Evolutionary conservation across 495 filamentous ascomycete species (phyloP).

Genomic region (Bathelium albidoporum): DNA sequence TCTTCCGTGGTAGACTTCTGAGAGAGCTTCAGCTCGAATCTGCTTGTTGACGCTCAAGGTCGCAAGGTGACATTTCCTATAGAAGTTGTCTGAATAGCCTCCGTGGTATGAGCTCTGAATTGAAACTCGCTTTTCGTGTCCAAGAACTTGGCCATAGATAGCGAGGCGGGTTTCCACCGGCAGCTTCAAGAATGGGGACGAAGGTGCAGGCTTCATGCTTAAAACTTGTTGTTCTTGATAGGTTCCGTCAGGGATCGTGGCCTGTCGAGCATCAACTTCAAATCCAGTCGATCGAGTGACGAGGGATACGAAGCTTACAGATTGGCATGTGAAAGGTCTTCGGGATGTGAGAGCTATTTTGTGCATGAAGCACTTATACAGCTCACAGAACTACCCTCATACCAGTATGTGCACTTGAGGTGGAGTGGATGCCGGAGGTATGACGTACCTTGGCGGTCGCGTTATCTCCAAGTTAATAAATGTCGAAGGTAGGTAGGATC

Average conservation of each 20-base stretch:
- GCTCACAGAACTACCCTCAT: not conserved
- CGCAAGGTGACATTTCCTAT: slow-evolving; percentile 28
- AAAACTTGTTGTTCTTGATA: not conserved
- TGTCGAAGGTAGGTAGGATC: too few relatives aligned
- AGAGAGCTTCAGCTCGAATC: slow-evolving; percentile 40
- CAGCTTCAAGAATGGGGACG: slow-evolving; percentile 29
- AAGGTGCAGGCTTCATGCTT: not conserved
- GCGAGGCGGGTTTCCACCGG: slow-evolving; percentile 35
- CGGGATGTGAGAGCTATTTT: not conserved
- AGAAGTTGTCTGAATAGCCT: slow-evolving; percentile 25
- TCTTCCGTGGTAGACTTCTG: slow-evolving; percentile 39
- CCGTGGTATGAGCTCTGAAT: slow-evolving; percentile 26
- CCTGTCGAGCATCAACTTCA: not conserved
- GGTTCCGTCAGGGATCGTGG: not conserved
- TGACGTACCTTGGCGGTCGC: not conserved
- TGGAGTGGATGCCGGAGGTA: not conserved
- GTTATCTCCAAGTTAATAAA: too few relatives aligned
- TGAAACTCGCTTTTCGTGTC: not conserved
- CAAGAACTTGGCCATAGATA: slow-evolving; percentile 32
- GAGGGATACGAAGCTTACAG: not conserved
- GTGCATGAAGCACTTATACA: not conserved
- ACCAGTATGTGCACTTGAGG: not conserved
- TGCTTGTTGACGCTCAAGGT: slow-evolving; percentile 38
- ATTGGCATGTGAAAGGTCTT: not conserved
- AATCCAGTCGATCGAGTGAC: not conserved